A percentile compares a stretch with the other conserved stretches of the same genome.
Evolutionary conservation across 2,329 filamentous ascomycete genomes (phyloP).

Genomic region (Aspergillus spinulosporus): DNA sequence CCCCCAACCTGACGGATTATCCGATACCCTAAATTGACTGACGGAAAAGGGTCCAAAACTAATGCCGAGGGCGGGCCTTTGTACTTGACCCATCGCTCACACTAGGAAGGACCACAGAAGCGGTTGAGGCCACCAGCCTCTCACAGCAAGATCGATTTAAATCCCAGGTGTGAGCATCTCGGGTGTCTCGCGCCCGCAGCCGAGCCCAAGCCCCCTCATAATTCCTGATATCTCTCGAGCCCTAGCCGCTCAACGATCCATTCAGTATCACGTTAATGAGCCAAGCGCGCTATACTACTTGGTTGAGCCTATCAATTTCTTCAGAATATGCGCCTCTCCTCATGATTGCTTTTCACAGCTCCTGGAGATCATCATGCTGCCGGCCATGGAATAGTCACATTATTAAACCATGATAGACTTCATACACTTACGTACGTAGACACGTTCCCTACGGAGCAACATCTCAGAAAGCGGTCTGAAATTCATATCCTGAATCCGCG

Average conservation of each 20-base stretch:
- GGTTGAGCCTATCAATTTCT: background rate
- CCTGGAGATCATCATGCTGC: background rate
- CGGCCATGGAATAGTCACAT: no score
- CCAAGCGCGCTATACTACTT: background rate
- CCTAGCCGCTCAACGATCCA: background rate
- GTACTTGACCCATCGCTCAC: background rate
- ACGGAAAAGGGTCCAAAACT: slow-evolving; percentile 1
- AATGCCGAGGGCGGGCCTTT: background rate
- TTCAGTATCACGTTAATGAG: background rate
- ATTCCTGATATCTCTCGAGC: no score
- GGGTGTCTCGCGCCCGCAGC: no score
- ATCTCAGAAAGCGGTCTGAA: background rate
- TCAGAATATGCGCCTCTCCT: background rate
- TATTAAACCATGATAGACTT: no score
- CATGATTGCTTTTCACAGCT: background rate
- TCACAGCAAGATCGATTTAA: background rate
- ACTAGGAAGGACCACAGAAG: no score
- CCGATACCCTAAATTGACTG: background rate
- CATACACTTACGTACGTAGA: background rate
- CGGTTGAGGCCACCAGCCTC: background rate
- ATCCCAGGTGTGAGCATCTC: background rate
- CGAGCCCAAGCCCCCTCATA: no score
- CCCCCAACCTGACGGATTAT: background rate
- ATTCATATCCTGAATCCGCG: background rate
- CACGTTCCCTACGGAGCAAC: background rate